Base-by-base conservation (phyloP, 2,329 filamentous ascomycete species). In the Ophiocordyceps camponoti-leonardi region DNA sequence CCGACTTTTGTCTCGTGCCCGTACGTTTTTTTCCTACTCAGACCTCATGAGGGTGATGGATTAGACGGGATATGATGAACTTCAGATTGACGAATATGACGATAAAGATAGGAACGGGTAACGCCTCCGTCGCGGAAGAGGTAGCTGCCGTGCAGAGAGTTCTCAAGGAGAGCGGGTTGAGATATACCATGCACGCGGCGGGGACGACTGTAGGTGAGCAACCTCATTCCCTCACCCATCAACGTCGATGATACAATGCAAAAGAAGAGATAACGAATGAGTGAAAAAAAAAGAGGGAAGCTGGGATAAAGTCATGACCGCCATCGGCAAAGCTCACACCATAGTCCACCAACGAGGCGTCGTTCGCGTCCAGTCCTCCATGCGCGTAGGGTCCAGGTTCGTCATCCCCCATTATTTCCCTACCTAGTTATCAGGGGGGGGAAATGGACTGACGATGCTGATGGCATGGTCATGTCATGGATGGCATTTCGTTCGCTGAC, bases 1-100 rank as follows among this genome's bases (percentile, higher is more conserved):
- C 83, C 47, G 88, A 95, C 65, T 94, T 95, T 61, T 95, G 88
- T 62, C 71, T 95, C 52, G 82, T 95, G 49, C 88, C 88, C 2
- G 81, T 84, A 57, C 49, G 75, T 44, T 13, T 18, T 4, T 3
- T 4, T 4, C 35, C 16, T 4, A 3, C 10, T 8, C 4, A 26
- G n/a, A n/a, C n/a, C n/a, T n/a, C n/a, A n/a, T n/a, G n/a, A n/a
- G n/a, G n/a, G n/a, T n/a, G n/a, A n/a, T n/a, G n/a, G n/a, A n/a
- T n/a, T n/a, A n/a, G n/a, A n/a, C n/a, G n/a, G n/a, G n/a, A n/a
- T n/a, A n/a, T n/a, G n/a, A n/a, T n/a, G n/a, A n/a, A n/a, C n/a
- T n/a, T n/a, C n/a, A n/a, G n/a, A n/a, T n/a, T n/a, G n/a, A n/a
- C n/a, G n/a, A n/a, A n/a, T n/a, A n/a, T n/a, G n/a, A n/a, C n/a